These are phyloP conservation scores for Stachybotrys echinatus DNA, from an alignment of 2,329 filamentous ascomycete species.

Conservation along the genomic window DNA sequence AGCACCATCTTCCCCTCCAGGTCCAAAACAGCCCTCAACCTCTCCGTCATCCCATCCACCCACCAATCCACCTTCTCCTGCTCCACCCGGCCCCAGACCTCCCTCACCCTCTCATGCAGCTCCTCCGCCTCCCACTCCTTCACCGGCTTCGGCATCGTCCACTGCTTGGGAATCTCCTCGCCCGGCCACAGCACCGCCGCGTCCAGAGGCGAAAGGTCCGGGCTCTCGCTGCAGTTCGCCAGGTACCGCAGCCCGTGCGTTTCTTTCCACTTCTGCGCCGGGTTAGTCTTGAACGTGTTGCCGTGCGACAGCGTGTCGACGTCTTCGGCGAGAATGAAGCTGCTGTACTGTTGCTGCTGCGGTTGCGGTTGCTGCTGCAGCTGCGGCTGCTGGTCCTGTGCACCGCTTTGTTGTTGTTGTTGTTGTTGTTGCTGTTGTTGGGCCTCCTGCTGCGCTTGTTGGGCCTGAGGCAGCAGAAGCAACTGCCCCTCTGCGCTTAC, in stretches of 20 bases:
- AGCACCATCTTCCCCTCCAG: constrained; percentile 24
- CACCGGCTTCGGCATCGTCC: constrained; percentile 22
- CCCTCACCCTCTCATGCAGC: not conserved
- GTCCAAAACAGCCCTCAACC: constrained; percentile 24
- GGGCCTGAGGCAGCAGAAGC: no score
- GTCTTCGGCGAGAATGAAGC: constrained; percentile 29
- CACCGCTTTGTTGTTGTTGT: no score
- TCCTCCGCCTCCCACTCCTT: constrained; percentile 17
- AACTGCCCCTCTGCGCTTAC: not conserved
- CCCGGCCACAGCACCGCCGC: constrained; percentile 23
- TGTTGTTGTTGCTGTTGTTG: no score
- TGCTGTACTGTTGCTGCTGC: not conserved
- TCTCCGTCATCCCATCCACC: constrained; percentile 30
- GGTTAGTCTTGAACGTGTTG: constrained; percentile 26
- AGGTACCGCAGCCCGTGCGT: constrained; percentile 22
- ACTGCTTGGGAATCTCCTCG: constrained; percentile 22
- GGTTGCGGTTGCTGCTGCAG: not conserved
- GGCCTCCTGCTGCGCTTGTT: no score
- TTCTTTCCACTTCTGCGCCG: constrained; percentile 30
- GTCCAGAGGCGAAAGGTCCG: constrained; percentile 29
- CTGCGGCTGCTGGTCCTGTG: no score
- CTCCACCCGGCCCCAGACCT: constrained; percentile 13
- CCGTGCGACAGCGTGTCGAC: constrained; percentile 28
- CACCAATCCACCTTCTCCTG: constrained; percentile 28
- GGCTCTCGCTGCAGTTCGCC: constrained; percentile 30